Conservation (phyloP, 495 filamentous ascomycete species). For the Aspergillus nanangensis region DNA sequence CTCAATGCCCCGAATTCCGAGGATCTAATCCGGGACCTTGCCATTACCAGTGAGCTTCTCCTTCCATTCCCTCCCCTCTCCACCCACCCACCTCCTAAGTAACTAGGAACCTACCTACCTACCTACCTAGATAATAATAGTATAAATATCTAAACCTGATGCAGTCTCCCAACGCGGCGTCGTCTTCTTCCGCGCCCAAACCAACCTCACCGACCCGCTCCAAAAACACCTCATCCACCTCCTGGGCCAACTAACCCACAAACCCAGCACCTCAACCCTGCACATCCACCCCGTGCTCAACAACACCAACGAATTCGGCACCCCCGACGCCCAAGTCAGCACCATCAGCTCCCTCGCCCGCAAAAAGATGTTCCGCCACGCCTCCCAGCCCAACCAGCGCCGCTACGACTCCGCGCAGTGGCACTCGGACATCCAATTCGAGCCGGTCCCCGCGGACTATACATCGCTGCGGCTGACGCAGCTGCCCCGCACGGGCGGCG, state of each 20-base stretch:
- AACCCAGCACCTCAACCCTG: slow-evolving; percentile 15
- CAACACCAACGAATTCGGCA: slow-evolving; percentile 62
- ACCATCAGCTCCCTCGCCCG: slow-evolving; percentile 67
- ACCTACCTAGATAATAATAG: too few relatives aligned
- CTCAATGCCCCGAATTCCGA: too few relatives aligned
- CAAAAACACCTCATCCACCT: slow-evolving; percentile 63
- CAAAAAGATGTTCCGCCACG: slow-evolving; percentile 52
- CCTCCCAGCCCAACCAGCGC: slow-evolving; percentile 44
- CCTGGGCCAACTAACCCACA: slow-evolving; percentile 63
- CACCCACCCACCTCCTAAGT: too few relatives aligned
- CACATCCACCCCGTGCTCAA: not conserved
- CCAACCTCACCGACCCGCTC: slow-evolving; percentile 63
- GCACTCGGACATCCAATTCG: slow-evolving; percentile 70
- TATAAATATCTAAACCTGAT: too few relatives aligned
- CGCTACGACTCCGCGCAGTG: slow-evolving; percentile 62
- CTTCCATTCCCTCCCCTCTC: too few relatives aligned
- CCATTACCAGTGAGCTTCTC: too few relatives aligned
- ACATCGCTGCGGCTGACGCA: slow-evolving; percentile 67
- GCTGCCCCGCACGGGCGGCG: slow-evolving; percentile 59
- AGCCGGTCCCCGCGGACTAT: slow-evolving; percentile 64
- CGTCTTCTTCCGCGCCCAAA: slow-evolving; percentile 72
- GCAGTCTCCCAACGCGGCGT: slow-evolving; percentile 70
- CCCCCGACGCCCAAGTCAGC: slow-evolving; percentile 60
- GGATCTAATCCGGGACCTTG: too few relatives aligned
- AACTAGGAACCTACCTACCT: too few relatives aligned